These are phyloP conservation scores for Chlamydomonas eustigma DNA, from an alignment of 139 green algal genomes.

Conservation along the genomic window DNA sequence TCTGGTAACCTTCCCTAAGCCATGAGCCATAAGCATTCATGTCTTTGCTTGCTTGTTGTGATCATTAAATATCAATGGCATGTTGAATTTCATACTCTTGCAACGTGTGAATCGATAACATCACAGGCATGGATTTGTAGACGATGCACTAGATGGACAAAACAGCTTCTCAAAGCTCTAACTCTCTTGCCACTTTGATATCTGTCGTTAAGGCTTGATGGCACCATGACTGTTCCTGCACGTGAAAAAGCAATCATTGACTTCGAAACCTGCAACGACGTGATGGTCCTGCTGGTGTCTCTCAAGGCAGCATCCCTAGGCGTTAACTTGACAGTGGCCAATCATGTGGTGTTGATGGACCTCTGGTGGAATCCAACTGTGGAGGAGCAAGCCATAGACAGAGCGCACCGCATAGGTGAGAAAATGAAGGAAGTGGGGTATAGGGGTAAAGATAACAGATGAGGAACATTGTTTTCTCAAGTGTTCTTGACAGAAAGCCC, in stretches of 20 bases:
- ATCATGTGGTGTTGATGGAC: constrained; percentile 85
- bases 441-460: no score
- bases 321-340: constrained; percentile 86
- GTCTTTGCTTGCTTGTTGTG: no score
- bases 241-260: constrained; percentile 70
- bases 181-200: not conserved
- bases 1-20: no score
- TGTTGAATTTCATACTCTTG: no score
- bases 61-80: no score
- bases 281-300: constrained; percentile 28
- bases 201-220: constrained; percentile 65
- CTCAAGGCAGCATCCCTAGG: constrained; percentile 71
- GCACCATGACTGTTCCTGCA: constrained; percentile 66
- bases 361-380: constrained; percentile 77
- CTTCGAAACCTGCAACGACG: constrained; percentile 57
- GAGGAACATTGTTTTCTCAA: no score
- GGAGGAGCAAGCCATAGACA: constrained; percentile 86
- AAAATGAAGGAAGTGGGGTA: no score
- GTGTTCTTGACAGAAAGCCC: no score
- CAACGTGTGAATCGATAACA: no score
- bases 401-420: constrained; percentile 82
- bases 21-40: no score
- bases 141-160: not conserved
- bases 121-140: not conserved
- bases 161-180: not conserved